Evolutionary conservation across 768 basidiomycete genomes (phyloP).

Genomic region (Guyanaporus albipodus): DNA sequence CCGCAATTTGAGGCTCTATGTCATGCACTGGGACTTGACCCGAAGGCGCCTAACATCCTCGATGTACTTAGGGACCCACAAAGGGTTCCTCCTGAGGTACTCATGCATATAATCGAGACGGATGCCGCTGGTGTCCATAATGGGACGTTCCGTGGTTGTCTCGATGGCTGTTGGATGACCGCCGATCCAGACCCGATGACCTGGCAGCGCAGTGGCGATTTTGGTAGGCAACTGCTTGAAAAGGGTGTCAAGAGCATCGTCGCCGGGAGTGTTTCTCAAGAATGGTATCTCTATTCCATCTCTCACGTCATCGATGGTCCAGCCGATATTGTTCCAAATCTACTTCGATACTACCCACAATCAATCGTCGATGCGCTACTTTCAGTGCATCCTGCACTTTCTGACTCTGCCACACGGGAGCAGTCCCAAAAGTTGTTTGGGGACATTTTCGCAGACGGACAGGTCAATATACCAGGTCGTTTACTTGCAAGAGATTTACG

Average conservation of each 20-base stretch:
- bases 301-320: constrained; percentile 52
- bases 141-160: constrained; percentile 66
- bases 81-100: constrained; percentile 42
- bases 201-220: constrained; percentile 62
- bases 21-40: constrained; percentile 49
- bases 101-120: constrained; percentile 57
- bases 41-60: constrained; percentile 45
- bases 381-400: constrained; percentile 40
- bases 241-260: constrained; percentile 61
- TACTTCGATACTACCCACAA: constrained; percentile 57
- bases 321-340: constrained; percentile 51
- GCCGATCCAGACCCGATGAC: constrained; percentile 53
- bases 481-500: constrained; percentile 60
- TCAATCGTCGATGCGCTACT: constrained; percentile 46
- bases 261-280: constrained; percentile 62
- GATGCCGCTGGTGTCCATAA: constrained; percentile 47
- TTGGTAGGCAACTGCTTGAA: constrained; percentile 49
- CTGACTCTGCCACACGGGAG: constrained; percentile 38
- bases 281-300: constrained; percentile 76
- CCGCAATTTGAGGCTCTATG: constrained; percentile 65
- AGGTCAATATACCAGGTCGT: constrained; percentile 66
- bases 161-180: constrained; percentile 57
- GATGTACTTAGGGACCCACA: constrained; percentile 44
- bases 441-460: constrained; percentile 54
- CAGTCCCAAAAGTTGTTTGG: constrained; percentile 51